Conservation (phyloP, 108 stramenopile species). For the Pseudonitzschia delicatissima region DNA sequence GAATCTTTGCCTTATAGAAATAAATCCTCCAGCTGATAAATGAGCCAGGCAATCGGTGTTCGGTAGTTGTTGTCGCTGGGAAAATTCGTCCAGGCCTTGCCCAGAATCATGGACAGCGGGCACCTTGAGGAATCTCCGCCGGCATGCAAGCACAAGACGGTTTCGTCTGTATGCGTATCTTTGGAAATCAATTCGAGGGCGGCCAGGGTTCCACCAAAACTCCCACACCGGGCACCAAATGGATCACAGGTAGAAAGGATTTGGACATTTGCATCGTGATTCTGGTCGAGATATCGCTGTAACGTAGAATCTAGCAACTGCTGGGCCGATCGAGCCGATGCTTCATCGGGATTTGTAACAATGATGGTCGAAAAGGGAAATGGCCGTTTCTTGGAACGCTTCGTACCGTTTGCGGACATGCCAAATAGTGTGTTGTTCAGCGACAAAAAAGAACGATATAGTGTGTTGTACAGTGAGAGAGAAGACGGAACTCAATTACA, state of each 20-base stretch:
- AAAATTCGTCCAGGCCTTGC: conserved; percentile 79
- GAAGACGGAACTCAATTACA: not conserved
- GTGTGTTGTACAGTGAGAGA: not conserved
- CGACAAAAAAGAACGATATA: not conserved
- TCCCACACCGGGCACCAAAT: conserved; percentile 59
- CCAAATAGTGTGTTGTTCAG: too few relatives aligned
- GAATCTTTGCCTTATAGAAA: conserved; percentile 36
- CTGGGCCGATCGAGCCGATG: conserved; percentile 28
- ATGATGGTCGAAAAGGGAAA: conserved; percentile 58
- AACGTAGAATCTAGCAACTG: conserved; percentile 15
- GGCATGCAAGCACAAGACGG: conserved; percentile 53
- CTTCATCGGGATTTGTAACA: conserved; percentile 57
- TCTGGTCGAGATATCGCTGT: conserved; percentile 7
- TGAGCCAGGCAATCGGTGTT: conserved; percentile 58
- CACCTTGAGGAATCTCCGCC: conserved; percentile 80
- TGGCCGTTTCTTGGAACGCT: not conserved
- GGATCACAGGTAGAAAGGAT: conserved; percentile 70
- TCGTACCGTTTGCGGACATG: too few relatives aligned
- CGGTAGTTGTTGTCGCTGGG: conserved; percentile 27
- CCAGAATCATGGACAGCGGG: conserved; percentile 75
- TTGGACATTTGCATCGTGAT: conserved; percentile 6
- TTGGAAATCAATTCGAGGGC: conserved; percentile 43
- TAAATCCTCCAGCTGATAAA: conserved; percentile 38
- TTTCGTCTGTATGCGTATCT: conserved; percentile 3
- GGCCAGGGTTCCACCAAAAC: conserved; percentile 76